Evolutionary conservation across 169 alveolate species (phyloP), one percentile per base, ranked within the genome.

Genomic region (Cryptosporidium meleagridis): DNA sequence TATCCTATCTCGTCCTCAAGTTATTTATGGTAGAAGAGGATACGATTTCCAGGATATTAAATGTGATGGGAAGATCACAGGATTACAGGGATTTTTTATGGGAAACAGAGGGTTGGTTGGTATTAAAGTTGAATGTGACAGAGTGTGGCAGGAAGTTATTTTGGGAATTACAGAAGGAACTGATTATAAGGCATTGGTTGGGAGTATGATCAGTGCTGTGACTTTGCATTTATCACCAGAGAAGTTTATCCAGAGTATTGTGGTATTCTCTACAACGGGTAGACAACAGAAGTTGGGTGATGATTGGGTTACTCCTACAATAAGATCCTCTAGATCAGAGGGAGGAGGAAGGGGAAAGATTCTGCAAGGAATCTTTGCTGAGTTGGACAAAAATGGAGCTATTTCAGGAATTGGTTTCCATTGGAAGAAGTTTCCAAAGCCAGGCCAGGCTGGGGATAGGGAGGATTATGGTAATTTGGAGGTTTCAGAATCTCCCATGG

Each of bases 31-130:
- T 12, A 59, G 75, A 29, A 59, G 75, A 62, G 89, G 89, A 1
- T 59, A 62, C n/a, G 89, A 80, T 26, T 80, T 80, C 26, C 89
- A 80, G 12, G 73, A 80, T 48, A 80, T 80, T 62, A 80, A 80
- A 39, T 80, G 89, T 33, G 89, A 80, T 44, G 89, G 89, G 7
- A 80, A 62, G 65, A 44, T 80, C 55, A 80, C 89, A 5, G 89
- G 89, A 18, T 41, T 80, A 12, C 75, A 65, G 12, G 89, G 67
- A 23, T 80, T 59, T 51, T 80, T 80, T 39, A 80, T 80, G 89
- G 89, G 89, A 12, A 80, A 80, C 12, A 80, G 89, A 59, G 89
- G 89, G 0, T 18, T 80, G 51, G 89, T 80, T 21, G 89, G 89
- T 9, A 33, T 80, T 21, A 80, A 80, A 33, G 75, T 80, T 35